Base-by-base conservation (phyloP, 2,329 filamentous ascomycete genomes). In the Aspergillus phoenicis region DNA sequence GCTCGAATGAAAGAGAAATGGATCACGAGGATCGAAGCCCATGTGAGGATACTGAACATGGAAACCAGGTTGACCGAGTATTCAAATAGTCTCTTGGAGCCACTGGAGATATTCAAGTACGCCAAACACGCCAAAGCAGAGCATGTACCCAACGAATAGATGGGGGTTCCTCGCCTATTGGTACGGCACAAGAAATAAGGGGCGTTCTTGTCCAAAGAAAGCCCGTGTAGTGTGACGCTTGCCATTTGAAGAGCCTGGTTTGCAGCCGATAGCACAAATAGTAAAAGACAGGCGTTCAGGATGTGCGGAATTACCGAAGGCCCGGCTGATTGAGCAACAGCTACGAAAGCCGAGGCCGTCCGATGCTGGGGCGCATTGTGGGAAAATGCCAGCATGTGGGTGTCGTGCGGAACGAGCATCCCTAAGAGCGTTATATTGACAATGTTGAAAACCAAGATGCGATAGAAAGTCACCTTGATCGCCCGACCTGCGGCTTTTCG, bases 361-460 rank as follows among this genome's bases (percentile, higher is more conserved):
- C 85, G 84, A 58, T 81, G 75, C 3, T 78, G 80, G 56, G 79
- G 78, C 15, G 76, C 60, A 20, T 75, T 62, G 2, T 59, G 67
- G 55, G 73, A 61, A 66, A 87, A 87, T 15, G 79, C 77, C 15
- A 92, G 83, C 0, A 84, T 73, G 0, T 65, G 0, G 39, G 84
- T 85, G 80, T 91, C 78, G 79, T 89, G 92, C 2, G 90, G 89
- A 7, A 93, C 87, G 56, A 89, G 83, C 86, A 92, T 90, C 68
- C 90, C 90, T 55, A 94, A 79, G 52, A 93, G 82, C 59, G 93
- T 84, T 41, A 93, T 88, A 17, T 85, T 87, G 62, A 91, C 76
- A 71, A 87, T 83, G 81, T 94, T 93, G 81, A 94, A 93, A 79
- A 93, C 81, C 67, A 91, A 77, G 72, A 93, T 92, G 59, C 91